Evolutionary conservation across 2,329 filamentous ascomycete species (phyloP), one percentile per base, ranked within the genome.

Genomic region (Neodidymelliopsis sp.): DNA sequence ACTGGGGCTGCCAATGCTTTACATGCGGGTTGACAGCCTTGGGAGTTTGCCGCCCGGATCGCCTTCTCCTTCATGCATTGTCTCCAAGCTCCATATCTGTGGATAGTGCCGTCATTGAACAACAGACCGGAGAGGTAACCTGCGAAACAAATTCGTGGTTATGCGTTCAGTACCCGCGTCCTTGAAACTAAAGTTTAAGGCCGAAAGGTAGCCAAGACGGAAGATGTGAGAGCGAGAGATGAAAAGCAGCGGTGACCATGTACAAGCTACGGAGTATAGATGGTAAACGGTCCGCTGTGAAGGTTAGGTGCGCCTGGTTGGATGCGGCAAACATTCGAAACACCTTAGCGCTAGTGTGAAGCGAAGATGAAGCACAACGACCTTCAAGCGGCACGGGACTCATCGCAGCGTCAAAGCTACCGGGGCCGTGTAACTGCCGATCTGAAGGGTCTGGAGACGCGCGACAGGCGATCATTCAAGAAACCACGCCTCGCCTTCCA

Each of bases 1-100:
- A 53, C 60, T 55, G 62, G 66, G 57, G 45, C 58, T 55, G 57
- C 59, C 56, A 65, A 65, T 57, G 33, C 63, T 71, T 65, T 71
- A 59, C 60, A 62, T 61, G 56, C 43, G 38, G 51, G 41, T 43
- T 54, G 58, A 50, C 56, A 53, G 50, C 48, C 46, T 49, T 53
- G 54, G 36, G 43, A 27, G 41, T 49, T 51, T 54, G 43, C 55
- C 53, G 56, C 56, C 41, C 41, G 42, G 44, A 37, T 54, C 42
- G 37, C 45, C 40, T 40, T 46, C 51, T 65, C 60, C 38, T 53
- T 66, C 60, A 59, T 39, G 50, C 43, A 56, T 44, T 50, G 63
- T 66, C 64, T 65, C 64, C 50, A 58, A 59, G 40, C n/a, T 27
- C 47, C 41, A 44, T 28, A 50, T 41, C 42, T 50, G 54, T 62